Base-by-base conservation (phyloP, 192 early-diverging fungal species). In the Lobosporangium transversale region DNA sequence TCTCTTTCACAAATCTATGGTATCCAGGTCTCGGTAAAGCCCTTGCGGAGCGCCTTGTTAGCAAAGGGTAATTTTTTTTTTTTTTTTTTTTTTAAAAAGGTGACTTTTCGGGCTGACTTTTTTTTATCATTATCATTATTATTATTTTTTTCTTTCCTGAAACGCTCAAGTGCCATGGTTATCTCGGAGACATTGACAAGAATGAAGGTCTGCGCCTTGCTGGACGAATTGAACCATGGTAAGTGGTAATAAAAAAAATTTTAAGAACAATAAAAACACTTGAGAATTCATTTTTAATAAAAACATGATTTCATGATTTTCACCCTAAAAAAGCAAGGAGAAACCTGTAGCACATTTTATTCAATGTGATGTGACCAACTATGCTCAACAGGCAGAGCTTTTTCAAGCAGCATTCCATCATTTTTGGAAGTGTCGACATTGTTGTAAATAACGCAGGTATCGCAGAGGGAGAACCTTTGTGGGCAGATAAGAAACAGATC, bases 371-470 rank as follows among this genome's bases (percentile, higher is more conserved):
- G 88, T 89, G 18, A 59, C 78, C 37, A 51, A 74, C 10, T 62
- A 60, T 18, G 62, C 58, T 4, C 68, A 87, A 20, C 50, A 81
- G 2, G 45, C 63, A 7, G 52, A 55, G 0, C 81, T 88, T 10
- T 60, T 89, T 18, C 27, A 63, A 1, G 63, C 66, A 0, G 84
- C 86, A 17, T 53, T 81, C 7, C 45, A 58, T 17, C 70, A 86
- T 52, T 93, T 89, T n/a, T 63, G 90, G 90, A 9, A 37, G 44
- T 0, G 55, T 91, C 11, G 86, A 89, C 27, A 85, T 89, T 45
- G 66, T 87, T 57, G 81, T 88, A 53, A 90, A 90, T 62, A 90
- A 90, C 45, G 89, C 89, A 2, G 89, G 89, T 0, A 80, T 88
- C 50, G 83, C 74, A 43, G 87, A 85, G 40, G 49, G 64, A 20